These are phyloP conservation scores for Coemansia sp. DNA, from an alignment of 192 early-diverging fungal species.

Conservation along the genomic window DNA sequence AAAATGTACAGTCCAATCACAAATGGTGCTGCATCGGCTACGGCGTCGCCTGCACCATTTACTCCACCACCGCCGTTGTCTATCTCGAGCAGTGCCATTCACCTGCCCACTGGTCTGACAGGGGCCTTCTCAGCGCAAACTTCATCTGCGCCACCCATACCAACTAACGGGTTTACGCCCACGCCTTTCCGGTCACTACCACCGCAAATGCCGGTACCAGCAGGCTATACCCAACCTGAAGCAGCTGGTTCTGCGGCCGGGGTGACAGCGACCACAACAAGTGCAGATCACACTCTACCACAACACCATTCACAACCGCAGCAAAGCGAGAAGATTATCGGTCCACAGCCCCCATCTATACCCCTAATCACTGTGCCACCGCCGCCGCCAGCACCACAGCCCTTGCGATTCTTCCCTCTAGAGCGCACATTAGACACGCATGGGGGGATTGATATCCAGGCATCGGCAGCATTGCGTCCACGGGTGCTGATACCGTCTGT, in stretches of 20 bases:
- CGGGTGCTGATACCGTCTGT: slow-evolving; percentile 54
- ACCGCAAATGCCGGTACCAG: not conserved
- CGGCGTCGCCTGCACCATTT: slow-evolving; percentile 30
- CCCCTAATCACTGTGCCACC: slow-evolving; percentile 24
- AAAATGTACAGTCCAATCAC: slow-evolving; percentile 32
- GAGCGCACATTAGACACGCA: slow-evolving; percentile 72
- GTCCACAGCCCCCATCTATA: slow-evolving; percentile 10
- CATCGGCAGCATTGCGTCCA: slow-evolving; percentile 59
- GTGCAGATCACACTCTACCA: not conserved
- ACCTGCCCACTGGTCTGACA: slow-evolving; percentile 2
- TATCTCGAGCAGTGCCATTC: slow-evolving; percentile 5
- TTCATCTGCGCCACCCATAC: slow-evolving; percentile 8
- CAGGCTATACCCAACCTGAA: not conserved
- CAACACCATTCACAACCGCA: not conserved
- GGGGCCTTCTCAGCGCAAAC: not conserved
- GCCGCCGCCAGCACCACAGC: slow-evolving; percentile 26
- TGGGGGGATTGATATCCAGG: slow-evolving; percentile 75
- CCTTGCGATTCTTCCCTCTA: slow-evolving; percentile 44
- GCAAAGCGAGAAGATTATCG: not conserved
- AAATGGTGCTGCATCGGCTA: slow-evolving; percentile 32
- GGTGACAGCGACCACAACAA: not conserved
- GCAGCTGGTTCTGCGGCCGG: slow-evolving; percentile 11
- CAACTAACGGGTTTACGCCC: slow-evolving; percentile 18
- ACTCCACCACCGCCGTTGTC: slow-evolving; percentile 34
- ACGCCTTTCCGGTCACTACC: slow-evolving; percentile 6